phyloP scores from a whole-genome alignment of 371 early-diverging fungal genomes.

The Rhizopus delemar region DNA sequence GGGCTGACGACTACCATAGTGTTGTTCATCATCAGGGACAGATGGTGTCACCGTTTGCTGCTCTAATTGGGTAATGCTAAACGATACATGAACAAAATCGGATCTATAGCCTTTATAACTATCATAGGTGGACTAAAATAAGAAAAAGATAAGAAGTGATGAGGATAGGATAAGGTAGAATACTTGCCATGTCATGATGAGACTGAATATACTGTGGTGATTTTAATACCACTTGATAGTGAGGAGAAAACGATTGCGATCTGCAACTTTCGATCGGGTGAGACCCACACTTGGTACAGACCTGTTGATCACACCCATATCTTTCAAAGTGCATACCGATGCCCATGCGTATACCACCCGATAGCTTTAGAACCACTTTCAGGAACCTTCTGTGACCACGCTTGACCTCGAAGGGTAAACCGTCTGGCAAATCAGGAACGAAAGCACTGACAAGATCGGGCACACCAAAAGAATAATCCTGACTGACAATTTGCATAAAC shows the following conservation, averaged over 20 bases:
- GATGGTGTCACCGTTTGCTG: not conserved
- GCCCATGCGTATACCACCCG: slow-evolving; percentile 53
- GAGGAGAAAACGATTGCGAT: slow-evolving; percentile 33
- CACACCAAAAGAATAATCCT: slow-evolving; percentile 49
- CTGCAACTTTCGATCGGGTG: slow-evolving; percentile 17
- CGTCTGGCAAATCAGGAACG: slow-evolving; percentile 19
- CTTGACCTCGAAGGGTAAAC: not conserved
- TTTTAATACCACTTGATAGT: slow-evolving; percentile 44
- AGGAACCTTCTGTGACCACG: slow-evolving; percentile 17
- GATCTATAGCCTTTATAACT: slow-evolving; percentile 71
- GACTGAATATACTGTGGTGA: slow-evolving; percentile 34
- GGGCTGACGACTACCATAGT: not conserved
- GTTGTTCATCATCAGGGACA: not conserved
- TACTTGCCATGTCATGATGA: slow-evolving; percentile 37
- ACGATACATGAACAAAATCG: slow-evolving; percentile 57
- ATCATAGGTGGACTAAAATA: slow-evolving; percentile 48
- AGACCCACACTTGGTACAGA: not conserved
- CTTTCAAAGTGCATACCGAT: slow-evolving; percentile 48
- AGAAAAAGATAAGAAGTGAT: slow-evolving; percentile 5
- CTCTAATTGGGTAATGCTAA: slow-evolving; percentile 47
- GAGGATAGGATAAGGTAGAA: not conserved
- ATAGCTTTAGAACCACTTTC: slow-evolving; percentile 43
- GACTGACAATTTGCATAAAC: slow-evolving; percentile 52
- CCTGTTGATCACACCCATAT: slow-evolving; percentile 1
- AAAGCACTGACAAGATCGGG: slow-evolving; percentile 32